A percentile compares a stretch with the other conserved stretches of the same genome.
phyloP scores from a whole-genome alignment of 2,329 filamentous ascomycete species.

The Botrytis porri region DNA sequence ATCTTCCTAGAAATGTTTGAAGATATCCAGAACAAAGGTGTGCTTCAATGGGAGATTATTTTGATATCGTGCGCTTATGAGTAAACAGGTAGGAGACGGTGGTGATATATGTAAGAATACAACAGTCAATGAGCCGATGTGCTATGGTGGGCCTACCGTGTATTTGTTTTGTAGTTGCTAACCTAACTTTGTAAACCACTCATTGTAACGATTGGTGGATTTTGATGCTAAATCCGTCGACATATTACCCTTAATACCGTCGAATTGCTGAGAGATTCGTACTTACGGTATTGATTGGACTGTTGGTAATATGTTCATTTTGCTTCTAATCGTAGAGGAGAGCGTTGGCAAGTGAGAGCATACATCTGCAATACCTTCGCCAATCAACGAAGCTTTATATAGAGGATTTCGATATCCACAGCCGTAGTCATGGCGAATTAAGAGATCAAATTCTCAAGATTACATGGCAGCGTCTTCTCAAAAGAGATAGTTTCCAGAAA shows the following conservation, averaged over 20 bases:
- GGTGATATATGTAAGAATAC: background rate
- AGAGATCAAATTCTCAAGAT: background rate
- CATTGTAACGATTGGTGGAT: background rate
- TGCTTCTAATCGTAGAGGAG: background rate
- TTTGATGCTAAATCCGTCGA: background rate
- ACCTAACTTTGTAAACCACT: background rate
- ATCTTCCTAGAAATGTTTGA: background rate
- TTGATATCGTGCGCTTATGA: background rate
- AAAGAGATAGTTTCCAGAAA: background rate
- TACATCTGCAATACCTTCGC: background rate
- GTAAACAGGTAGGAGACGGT: background rate
- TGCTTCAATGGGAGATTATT: background rate
- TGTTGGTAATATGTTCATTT: background rate
- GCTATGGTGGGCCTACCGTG: background rate
- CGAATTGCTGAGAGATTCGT: background rate
- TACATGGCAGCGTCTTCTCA: background rate
- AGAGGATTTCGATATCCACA: background rate
- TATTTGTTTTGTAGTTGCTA: background rate
- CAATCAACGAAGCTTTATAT: background rate
- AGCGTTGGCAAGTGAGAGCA: background rate
- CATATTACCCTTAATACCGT: background rate
- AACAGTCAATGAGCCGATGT: background rate
- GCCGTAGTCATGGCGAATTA: background rate
- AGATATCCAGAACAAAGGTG: background rate
- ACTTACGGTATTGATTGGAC: background rate